These are phyloP conservation scores for Citrus australasica DNA, from an alignment of 345 rosid species.

Conservation along the genomic window DNA sequence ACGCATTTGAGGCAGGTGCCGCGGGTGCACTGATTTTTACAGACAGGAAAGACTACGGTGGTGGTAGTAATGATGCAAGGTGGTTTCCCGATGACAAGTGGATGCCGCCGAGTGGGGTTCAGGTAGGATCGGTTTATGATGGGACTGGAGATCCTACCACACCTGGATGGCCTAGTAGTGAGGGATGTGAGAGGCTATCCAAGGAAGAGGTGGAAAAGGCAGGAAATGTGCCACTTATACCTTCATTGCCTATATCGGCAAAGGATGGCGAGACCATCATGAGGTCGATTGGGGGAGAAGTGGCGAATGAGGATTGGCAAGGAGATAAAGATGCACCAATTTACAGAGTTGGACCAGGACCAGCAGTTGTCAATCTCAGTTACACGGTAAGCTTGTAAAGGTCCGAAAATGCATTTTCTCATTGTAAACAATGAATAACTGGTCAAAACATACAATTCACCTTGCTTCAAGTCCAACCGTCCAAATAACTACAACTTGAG, in stretches of 20 bases:
- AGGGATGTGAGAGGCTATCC: slow-evolving; percentile 68
- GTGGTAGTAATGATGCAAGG: slow-evolving; percentile 34
- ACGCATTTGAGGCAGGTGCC: slow-evolving; percentile 65
- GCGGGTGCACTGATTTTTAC: slow-evolving; percentile 60
- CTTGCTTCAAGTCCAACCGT: background rate
- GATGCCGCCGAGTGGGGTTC: slow-evolving; percentile 91
- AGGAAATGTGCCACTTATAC: slow-evolving; percentile 58
- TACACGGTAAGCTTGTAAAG: slow-evolving; percentile 46
- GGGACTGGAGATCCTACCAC: slow-evolving; percentile 75
- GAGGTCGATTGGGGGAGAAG: slow-evolving; percentile 46
- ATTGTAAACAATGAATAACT: background rate
- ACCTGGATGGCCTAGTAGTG: slow-evolving; percentile 78
- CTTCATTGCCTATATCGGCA: slow-evolving; percentile 72
- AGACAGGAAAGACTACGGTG: slow-evolving; percentile 70
- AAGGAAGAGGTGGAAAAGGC: slow-evolving; percentile 49
- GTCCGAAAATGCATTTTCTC: background rate
- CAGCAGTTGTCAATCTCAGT: slow-evolving; percentile 55
- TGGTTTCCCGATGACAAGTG: slow-evolving; percentile 64
- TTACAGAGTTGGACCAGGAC: slow-evolving; percentile 78
- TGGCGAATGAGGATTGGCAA: slow-evolving; percentile 58
- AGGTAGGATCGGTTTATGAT: slow-evolving; percentile 65
- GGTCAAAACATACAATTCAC: background rate
- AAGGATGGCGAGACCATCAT: slow-evolving; percentile 67
- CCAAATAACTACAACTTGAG: background rate
- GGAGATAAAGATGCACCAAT: slow-evolving; percentile 52